A percentile compares a stretch with the other conserved stretches of the same genome.
Evolutionary conservation across 2,329 filamentous ascomycete genomes (phyloP).

Genomic region (Tolypocladium nubicola): DNA sequence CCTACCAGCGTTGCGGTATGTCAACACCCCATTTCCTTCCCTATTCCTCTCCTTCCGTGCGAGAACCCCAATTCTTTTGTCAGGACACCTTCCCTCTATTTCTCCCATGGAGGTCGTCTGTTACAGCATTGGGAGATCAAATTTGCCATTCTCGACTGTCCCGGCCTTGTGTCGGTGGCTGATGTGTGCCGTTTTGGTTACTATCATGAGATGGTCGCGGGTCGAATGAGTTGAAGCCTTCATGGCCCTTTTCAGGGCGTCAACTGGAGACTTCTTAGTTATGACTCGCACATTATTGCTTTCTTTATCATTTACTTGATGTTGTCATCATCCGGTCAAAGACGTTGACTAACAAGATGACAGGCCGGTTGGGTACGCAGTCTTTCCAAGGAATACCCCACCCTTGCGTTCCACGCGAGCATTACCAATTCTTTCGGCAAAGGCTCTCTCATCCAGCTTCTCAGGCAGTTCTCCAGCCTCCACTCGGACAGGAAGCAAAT

Average conservation of each 20-base stretch:
- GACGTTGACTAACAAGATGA: slow-evolving; percentile 5
- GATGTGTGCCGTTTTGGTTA: slow-evolving; percentile 83
- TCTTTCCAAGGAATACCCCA: slow-evolving; percentile 85
- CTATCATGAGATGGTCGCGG: slow-evolving; percentile 68
- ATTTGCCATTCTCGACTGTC: slow-evolving; percentile 31
- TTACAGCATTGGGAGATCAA: slow-evolving; percentile 99
- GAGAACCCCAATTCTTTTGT: slow-evolving; percentile 56
- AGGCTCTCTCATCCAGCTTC: slow-evolving; percentile 80
- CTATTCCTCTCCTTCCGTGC: slow-evolving; percentile 15
- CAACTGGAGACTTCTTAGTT: slow-evolving; percentile 94
- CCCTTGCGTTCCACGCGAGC: slow-evolving; percentile 85
- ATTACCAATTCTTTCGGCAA: slow-evolving; percentile 97
- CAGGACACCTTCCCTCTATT: slow-evolving; percentile 71
- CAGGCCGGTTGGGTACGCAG: slow-evolving; percentile 88
- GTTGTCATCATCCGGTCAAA: neutral
- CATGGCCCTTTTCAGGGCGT: slow-evolving; percentile 44
- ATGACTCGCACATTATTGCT: slow-evolving; percentile 66
- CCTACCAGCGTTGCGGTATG: slow-evolving; percentile 84
- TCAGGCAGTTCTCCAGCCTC: slow-evolving; percentile 84
- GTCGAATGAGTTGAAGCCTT: slow-evolving; percentile 95
- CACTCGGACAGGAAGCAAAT: slow-evolving; percentile 92
- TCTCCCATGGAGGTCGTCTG: slow-evolving; percentile 74
- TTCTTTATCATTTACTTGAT: slow-evolving; percentile 14
- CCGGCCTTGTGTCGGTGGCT: slow-evolving; percentile 37
- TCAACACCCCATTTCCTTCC: neutral